Evolutionary conservation across 176 grass and related monocot species (phyloP).

Genomic region (Carex scoparia): DNA sequence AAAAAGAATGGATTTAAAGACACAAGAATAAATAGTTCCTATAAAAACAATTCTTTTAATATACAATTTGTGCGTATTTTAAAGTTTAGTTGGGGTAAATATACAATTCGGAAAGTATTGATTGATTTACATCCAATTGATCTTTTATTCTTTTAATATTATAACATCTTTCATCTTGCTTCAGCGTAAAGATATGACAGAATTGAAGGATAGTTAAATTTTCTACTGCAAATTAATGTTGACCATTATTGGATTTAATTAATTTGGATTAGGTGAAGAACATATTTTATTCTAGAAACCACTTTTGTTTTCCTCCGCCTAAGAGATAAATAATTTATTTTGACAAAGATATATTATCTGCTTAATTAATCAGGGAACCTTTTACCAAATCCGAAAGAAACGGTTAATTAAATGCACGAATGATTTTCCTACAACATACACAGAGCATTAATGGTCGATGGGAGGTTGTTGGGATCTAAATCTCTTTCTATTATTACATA

Average conservation of each 20-base stretch:
- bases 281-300: not conserved
- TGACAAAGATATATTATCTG: not conserved
- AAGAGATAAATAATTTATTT: not conserved
- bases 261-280: not conserved
- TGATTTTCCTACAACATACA: no score
- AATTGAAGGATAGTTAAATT: not conserved
- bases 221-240: not conserved
- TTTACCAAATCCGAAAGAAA: not conserved
- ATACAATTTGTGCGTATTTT: no score
- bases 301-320: not conserved
- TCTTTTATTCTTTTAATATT: no score
- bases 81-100: no score
- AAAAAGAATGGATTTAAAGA: no score
- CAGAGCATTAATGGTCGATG: not conserved
- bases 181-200: not conserved
- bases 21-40: no score
- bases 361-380: not conserved
- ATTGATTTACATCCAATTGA: no score
- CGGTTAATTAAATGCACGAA: no score
- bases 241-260: not conserved
- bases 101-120: no score
- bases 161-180: not conserved
- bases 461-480: not conserved
- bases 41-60: no score
- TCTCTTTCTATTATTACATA: not conserved